Percentiles rank a stretch among this genome's conserved stretches.
phyloP scores from a whole-genome alignment of 805 yeast species.

The Metschnikowia dekortorum region DNA sequence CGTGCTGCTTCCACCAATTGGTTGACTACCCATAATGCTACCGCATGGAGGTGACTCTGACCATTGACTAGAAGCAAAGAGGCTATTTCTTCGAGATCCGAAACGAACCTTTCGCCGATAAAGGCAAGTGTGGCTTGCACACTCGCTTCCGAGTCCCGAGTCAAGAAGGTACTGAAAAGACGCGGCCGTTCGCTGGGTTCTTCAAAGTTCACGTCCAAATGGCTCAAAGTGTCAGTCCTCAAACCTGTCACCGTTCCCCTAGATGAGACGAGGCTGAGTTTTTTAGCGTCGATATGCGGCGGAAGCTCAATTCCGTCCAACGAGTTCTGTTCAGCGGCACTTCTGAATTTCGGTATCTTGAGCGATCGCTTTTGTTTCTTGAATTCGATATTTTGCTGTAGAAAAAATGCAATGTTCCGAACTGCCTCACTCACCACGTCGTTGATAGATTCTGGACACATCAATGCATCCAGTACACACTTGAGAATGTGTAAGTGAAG shows the following conservation, averaged over 20 bases:
- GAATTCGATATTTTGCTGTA: not conserved
- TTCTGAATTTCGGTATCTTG: not conserved
- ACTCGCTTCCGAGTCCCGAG: slow-evolving; percentile 19
- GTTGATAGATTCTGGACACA: not conserved
- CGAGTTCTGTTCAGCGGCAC: slow-evolving; percentile 13
- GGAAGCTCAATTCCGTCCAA: slow-evolving; percentile 37
- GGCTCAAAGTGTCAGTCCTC: not conserved
- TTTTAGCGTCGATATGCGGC: slow-evolving; percentile 31
- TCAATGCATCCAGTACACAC: slow-evolving; percentile 7
- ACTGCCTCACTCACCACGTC: not conserved
- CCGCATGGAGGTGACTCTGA: not conserved
- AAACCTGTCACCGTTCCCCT: not conserved
- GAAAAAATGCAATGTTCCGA: not conserved
- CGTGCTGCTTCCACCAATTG: slow-evolving; percentile 8
- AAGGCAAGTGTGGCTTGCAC: slow-evolving; percentile 12
- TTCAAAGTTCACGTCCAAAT: slow-evolving; percentile 6
- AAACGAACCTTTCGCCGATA: slow-evolving; percentile 4
- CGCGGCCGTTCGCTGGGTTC: not conserved
- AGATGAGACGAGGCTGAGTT: slow-evolving; percentile 17
- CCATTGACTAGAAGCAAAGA: not conserved
- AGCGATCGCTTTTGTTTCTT: not conserved
- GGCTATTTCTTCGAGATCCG: not conserved
- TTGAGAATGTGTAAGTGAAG: slow-evolving; percentile 26
- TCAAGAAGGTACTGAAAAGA: slow-evolving; percentile 16
- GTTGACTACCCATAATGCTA: slow-evolving; percentile 33